Evolutionary conservation across 441 rosid species (phyloP).

Genomic region (Manihot esculenta): DNA sequence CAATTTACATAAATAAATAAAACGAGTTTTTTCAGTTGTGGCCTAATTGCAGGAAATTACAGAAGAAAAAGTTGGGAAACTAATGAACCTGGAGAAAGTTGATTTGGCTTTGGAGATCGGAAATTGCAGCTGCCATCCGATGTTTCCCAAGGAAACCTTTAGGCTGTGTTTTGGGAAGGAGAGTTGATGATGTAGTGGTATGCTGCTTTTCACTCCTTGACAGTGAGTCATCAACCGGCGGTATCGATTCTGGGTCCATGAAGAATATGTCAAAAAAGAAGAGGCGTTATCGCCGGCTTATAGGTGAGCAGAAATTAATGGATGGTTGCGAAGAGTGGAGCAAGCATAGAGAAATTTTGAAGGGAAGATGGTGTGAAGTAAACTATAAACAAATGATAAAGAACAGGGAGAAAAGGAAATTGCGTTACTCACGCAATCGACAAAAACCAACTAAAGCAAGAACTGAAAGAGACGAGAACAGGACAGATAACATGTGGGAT

Average conservation of each 20-base stretch:
- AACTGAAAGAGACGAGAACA: neutral
- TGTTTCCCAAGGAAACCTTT: constrained; percentile 14
- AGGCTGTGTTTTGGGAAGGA: neutral
- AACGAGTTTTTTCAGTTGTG: too few relatives aligned
- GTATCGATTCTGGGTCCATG: constrained; percentile 2
- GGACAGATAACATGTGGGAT: neutral
- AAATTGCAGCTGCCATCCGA: constrained; percentile 20
- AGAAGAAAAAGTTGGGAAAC: neutral
- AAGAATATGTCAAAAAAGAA: neutral
- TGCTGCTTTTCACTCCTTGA: neutral
- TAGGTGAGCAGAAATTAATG: neutral
- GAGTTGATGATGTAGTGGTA: neutral
- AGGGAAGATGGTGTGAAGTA: too few relatives aligned
- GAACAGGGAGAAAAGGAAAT: neutral
- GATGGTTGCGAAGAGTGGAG: constrained; percentile 5
- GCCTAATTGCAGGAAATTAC: too few relatives aligned
- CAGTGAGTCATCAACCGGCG: neutral
- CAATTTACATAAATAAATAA: too few relatives aligned
- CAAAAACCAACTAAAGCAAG: neutral
- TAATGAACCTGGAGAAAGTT: constrained; percentile 20
- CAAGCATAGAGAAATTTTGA: neutral
- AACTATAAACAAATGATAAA: neutral
- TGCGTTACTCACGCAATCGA: too few relatives aligned
- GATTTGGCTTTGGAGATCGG: constrained; percentile 24
- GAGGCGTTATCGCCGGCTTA: too few relatives aligned